phyloP scores from a whole-genome alignment of 495 filamentous ascomycete genomes.

The Delitschia confertaspora region DNA sequence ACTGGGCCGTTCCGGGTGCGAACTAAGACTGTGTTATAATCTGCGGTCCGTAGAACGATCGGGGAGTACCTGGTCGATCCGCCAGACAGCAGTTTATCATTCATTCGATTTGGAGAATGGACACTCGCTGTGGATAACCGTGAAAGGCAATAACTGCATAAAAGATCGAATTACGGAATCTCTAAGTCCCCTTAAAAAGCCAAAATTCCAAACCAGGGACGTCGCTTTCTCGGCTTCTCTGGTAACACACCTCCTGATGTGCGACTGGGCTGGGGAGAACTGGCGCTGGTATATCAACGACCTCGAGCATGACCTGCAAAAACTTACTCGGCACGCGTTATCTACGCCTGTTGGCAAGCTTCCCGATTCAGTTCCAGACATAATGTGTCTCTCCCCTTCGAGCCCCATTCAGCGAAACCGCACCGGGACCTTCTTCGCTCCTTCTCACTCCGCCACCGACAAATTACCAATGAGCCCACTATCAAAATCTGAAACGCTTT shows the following conservation, averaged over 20 bases:
- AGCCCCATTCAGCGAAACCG: too few relatives aligned
- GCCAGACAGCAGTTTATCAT: conserved; percentile 38
- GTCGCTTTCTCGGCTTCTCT: conserved; percentile 31
- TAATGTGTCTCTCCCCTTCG: too few relatives aligned
- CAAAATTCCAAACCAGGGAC: neutral
- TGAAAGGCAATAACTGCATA: conserved; percentile 39
- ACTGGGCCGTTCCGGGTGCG: conserved; percentile 36
- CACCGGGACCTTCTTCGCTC: too few relatives aligned
- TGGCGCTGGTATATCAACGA: conserved; percentile 43
- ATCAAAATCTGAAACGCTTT: too few relatives aligned
- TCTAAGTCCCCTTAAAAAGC: conserved; percentile 21
- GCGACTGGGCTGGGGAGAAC: conserved; percentile 41
- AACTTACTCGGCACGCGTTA: conserved; percentile 26
- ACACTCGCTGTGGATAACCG: conserved; percentile 34
- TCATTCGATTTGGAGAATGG: conserved; percentile 39
- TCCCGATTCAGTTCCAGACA: neutral
- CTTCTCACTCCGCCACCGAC: too few relatives aligned
- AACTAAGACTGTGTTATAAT: conserved; percentile 39
- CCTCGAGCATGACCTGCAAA: conserved; percentile 35
- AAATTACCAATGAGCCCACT: too few relatives aligned
- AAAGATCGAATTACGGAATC: conserved; percentile 32
- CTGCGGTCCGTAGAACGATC: conserved; percentile 39
- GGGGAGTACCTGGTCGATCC: conserved; percentile 35
- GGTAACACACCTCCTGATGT: conserved; percentile 36
- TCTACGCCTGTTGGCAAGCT: conserved; percentile 25